phyloP scores from a whole-genome alignment of 192 early-diverging fungal species.

The Backusella macrospora region DNA sequence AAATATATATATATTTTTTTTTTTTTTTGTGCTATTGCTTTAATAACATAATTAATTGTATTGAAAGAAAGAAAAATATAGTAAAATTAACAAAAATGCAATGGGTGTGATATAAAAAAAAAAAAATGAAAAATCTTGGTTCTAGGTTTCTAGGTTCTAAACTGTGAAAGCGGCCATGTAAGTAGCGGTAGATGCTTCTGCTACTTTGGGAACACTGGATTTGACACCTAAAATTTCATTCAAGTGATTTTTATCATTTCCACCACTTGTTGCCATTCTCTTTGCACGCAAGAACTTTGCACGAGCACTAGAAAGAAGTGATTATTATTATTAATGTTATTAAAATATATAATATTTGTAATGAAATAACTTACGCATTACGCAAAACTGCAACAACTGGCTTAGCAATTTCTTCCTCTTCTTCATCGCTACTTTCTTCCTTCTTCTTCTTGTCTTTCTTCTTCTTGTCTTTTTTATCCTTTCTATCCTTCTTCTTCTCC shows the following conservation, averaged over 20 bases:
- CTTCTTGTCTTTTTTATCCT: slow-evolving; percentile 37
- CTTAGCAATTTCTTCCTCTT: slow-evolving; percentile 26
- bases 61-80: not conserved
- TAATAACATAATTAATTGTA: not conserved
- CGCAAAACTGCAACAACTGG: slow-evolving; percentile 41
- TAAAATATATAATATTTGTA: not conserved
- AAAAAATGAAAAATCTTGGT: too few relatives aligned
- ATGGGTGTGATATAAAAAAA: not conserved
- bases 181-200: not conserved
- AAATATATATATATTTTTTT: not conserved
- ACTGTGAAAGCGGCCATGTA: slow-evolving; percentile 10
- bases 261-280: slow-evolving; percentile 39
- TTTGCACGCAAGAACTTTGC: slow-evolving; percentile 53
- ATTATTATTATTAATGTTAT: not conserved
- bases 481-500: slow-evolving; percentile 46
- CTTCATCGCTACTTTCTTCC: slow-evolving; percentile 34
- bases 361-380: slow-evolving; percentile 48
- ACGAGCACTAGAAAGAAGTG: slow-evolving; percentile 38
- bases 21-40: not conserved
- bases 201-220: slow-evolving; percentile 19
- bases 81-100: slow-evolving; percentile 1
- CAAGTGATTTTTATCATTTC: slow-evolving; percentile 46
- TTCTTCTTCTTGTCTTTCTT: slow-evolving; percentile 37
- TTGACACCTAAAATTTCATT: slow-evolving; percentile 61
- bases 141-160: not conserved